Percentiles rank a stretch among this genome's conserved stretches.
Evolutionary conservation across 2,329 filamentous ascomycete genomes (phyloP).

Genomic region (Nakataea oryzae): DNA sequence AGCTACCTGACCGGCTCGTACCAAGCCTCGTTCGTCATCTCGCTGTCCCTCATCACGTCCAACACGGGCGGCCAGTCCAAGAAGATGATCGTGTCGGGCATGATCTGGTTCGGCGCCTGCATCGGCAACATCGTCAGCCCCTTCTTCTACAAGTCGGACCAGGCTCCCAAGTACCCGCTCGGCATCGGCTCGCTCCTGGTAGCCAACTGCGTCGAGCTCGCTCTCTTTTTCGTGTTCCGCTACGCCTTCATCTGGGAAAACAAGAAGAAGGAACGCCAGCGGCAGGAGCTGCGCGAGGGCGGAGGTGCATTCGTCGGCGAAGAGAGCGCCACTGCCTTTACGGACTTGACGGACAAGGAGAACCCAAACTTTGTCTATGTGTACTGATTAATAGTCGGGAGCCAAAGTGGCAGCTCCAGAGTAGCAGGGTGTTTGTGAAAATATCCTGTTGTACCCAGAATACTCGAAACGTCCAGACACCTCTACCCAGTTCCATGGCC

Average conservation of each 20-base stretch:
- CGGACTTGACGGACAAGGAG: slow-evolving; percentile 29
- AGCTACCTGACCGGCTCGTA: slow-evolving; percentile 25
- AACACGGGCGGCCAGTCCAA: slow-evolving; percentile 48
- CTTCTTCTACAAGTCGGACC: slow-evolving; percentile 49
- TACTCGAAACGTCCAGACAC: no score
- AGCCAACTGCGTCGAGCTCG: slow-evolving; percentile 25
- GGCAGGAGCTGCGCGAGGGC: slow-evolving; percentile 17
- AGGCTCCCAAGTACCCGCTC: slow-evolving; percentile 19
- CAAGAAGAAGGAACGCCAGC: slow-evolving; percentile 22
- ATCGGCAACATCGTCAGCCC: slow-evolving; percentile 51
- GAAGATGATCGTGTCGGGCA: slow-evolving; percentile 53
- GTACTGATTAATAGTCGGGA: slow-evolving; percentile 21
- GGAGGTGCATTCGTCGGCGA: slow-evolving; percentile 14
- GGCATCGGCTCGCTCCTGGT: slow-evolving; percentile 31
- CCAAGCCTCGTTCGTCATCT: slow-evolving; percentile 27
- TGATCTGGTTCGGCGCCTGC: slow-evolving; percentile 49
- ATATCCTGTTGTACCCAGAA: no score
- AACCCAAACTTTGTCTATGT: slow-evolving; percentile 31
- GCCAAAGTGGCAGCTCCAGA: no score
- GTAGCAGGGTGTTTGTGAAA: no score
- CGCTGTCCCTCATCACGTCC: slow-evolving; percentile 33
- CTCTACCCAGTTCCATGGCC: no score
- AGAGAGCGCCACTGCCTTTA: slow-evolving; percentile 27
- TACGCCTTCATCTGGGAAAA: slow-evolving; percentile 29
- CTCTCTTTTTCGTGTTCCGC: slow-evolving; percentile 26